phyloP scores from a whole-genome alignment of 2,329 filamentous ascomycete genomes.

The Tricladium varicosporioides region DNA sequence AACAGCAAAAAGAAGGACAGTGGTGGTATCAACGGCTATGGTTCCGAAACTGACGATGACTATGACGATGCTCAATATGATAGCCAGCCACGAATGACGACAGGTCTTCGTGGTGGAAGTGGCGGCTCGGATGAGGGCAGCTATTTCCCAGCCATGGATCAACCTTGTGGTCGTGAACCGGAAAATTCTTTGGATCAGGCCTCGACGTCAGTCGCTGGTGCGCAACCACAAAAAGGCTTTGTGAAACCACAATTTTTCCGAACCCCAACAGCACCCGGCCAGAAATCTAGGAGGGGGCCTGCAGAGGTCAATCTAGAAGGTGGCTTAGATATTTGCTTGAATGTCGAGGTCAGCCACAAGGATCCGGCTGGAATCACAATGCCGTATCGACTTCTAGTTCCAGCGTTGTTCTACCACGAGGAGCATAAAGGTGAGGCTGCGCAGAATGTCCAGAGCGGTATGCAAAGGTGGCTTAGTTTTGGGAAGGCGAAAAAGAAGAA shows the following conservation, averaged over 20 bases:
- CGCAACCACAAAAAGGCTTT: constrained; percentile 16
- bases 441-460: constrained; percentile 13
- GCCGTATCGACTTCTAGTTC: constrained; percentile 84
- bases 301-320: constrained; percentile 71
- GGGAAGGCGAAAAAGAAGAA: constrained; percentile 11
- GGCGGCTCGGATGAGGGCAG: constrained; percentile 47
- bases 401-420: constrained; percentile 61
- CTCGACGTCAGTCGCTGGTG: constrained; percentile 26
- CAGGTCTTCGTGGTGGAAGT: constrained; percentile 35
- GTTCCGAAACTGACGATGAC: constrained; percentile 43
- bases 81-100: constrained; percentile 5
- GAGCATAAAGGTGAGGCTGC: constrained; percentile 8
- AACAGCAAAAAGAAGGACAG: constrained; percentile 43
- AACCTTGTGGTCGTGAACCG: constrained; percentile 13
- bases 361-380: constrained; percentile 87
- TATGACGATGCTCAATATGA: constrained; percentile 17
- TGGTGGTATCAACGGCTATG: constrained; percentile 55
- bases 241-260: constrained; percentile 52
- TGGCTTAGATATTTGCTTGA: constrained; percentile 82
- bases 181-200: constrained; percentile 19
- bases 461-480: constrained; percentile 22
- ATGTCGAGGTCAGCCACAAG: constrained; percentile 81
- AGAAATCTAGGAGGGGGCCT: constrained; percentile 44
- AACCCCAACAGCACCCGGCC: constrained; percentile 55
- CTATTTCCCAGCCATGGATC: constrained; percentile 44